A percentile compares a stretch with the other conserved stretches of the same genome.
Conservation (phyloP, 1,139 yeast species). For the Saccharomyces hybrid region DNA sequence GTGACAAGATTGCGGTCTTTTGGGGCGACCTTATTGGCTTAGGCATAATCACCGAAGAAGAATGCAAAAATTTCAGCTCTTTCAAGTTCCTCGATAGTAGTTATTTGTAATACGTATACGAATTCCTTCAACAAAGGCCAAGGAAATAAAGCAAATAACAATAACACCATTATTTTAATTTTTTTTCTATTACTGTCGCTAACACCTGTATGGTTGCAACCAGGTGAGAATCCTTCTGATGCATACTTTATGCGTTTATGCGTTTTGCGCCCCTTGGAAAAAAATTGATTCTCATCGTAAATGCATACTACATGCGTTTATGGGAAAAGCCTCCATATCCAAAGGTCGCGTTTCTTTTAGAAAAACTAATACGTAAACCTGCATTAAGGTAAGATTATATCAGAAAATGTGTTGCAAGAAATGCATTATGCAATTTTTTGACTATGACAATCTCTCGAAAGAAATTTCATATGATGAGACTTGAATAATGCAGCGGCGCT, state of each 20-base stretch:
- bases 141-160: not conserved
- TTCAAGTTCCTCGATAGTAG: slow-evolving; percentile 6
- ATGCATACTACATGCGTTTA: not conserved
- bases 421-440: not conserved
- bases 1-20: slow-evolving; percentile 63
- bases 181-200: slow-evolving; percentile 3
- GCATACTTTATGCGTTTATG: not conserved
- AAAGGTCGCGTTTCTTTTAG: not conserved
- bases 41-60: slow-evolving; percentile 41
- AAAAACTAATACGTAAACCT: not conserved
- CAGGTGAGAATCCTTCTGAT: not conserved
- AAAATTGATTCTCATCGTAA: not conserved
- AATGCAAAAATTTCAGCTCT: slow-evolving; percentile 9
- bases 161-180: not conserved
- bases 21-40: slow-evolving; percentile 68
- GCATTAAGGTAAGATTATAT: not conserved
- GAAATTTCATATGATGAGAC: not conserved
- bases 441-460: not conserved
- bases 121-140: not conserved
- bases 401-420: not conserved
- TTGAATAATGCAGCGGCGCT: not conserved
- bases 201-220: slow-evolving; percentile 2
- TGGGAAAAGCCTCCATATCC: not conserved
- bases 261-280: not conserved
- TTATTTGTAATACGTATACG: not conserved